Conservation (phyloP, 1,284 basidiomycete genomes). For the Porogramme epimiltina region DNA sequence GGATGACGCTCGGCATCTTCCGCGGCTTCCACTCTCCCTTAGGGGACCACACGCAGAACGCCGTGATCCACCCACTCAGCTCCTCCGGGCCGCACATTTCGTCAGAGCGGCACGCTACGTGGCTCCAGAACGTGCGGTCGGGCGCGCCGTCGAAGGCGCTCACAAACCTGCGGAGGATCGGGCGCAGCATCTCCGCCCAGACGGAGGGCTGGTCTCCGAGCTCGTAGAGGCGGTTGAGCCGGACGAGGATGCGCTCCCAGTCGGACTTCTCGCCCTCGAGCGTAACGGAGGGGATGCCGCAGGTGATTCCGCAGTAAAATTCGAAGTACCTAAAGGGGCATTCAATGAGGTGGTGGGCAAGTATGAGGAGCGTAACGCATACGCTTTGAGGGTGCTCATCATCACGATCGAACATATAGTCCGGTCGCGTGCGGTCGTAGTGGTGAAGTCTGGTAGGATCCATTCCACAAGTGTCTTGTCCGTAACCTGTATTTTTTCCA, state of each 20-base stretch:
- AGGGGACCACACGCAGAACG: conserved; percentile 39
- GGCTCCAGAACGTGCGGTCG: conserved; percentile 38
- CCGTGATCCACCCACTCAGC: conserved; percentile 39
- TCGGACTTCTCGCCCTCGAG: conserved; percentile 41
- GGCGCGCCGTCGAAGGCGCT: conserved; percentile 34
- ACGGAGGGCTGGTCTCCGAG: conserved; percentile 34
- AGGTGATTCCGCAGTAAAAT: conserved; percentile 33
- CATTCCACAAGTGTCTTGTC: conserved; percentile 41
- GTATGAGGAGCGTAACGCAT: not conserved
- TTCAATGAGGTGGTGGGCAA: not conserved
- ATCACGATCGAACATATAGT: conserved; percentile 42
- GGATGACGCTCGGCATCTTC: no score
- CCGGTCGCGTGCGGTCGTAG: conserved; percentile 44
- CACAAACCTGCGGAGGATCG: conserved; percentile 37
- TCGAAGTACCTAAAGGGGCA: conserved; percentile 30
- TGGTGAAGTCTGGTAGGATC: conserved; percentile 49
- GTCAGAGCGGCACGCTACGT: conserved; percentile 21
- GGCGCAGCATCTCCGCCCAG: conserved; percentile 36
- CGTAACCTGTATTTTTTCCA: conserved; percentile 24
- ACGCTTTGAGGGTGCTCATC: conserved; percentile 44
- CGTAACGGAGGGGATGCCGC: conserved; percentile 51
- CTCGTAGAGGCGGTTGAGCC: conserved; percentile 33
- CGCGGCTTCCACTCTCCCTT: conserved; percentile 30
- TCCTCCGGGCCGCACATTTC: conserved; percentile 23
- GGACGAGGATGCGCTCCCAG: conserved; percentile 33